Base-by-base conservation (phyloP, 306 rosid species). In the Cicer cuneatum region DNA sequence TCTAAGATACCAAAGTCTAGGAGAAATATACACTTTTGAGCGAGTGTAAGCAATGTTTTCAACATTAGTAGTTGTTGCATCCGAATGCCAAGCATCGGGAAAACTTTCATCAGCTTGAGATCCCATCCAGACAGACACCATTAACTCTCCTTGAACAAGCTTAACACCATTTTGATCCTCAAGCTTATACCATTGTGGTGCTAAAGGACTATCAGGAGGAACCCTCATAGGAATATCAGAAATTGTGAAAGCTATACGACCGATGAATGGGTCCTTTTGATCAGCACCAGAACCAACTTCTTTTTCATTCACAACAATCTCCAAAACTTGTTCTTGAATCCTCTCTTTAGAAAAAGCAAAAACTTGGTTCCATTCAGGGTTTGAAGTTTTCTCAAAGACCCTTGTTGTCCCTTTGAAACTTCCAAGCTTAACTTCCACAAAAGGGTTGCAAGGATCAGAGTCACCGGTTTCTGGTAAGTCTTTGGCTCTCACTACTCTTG, bases 111-210 rank as follows among this genome's bases (percentile, higher is more conserved):
- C 89, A 5, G 87, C 89, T 5, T 86, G 89, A 63, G 90, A 81
- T 35, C 90, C 90, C 80, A 86, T 83, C 90, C 90, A 86, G 47
- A 81, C 78, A 38, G 87, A 78, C 14, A 83, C 70, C 86, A 83
- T 86, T 64, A 86, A 49, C 67, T 83, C 90, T 62, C 75, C 84
- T 14, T 41, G n/a, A 66, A 24, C 21, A 54, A 66, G 47, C 75
- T 73, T 72, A 57, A 4, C 78, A 69, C 42, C 67, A 5, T 54
- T 69, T 24, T 24, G 47, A 48, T 75, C 18, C 69, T 75, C 89
- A 2, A 86, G 80, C 53, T 59, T 74, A 40, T 83, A 75, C 81
- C 84, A 81, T 8, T 81, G 77, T 38, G 84, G 84, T 3, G 84
- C 84, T 40, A 81, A 43, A 66, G 86, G 84, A 21, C 87, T 81